These are phyloP conservation scores for Phialocephala sp. DNA, from an alignment of 2,329 filamentous ascomycete genomes.

Conservation along the genomic window DNA sequence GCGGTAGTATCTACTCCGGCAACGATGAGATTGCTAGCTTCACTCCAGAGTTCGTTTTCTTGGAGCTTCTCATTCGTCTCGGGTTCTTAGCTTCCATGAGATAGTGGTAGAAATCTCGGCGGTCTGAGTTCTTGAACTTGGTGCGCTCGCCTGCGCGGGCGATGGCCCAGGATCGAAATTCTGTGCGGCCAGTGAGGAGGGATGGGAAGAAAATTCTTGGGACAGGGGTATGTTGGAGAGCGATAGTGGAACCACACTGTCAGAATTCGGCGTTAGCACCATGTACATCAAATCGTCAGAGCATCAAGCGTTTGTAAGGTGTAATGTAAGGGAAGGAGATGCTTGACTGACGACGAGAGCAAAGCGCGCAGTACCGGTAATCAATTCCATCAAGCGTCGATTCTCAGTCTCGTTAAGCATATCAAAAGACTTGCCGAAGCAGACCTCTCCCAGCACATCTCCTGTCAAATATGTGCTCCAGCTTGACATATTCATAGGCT, in stretches of 20 bases:
- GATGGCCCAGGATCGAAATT: slow-evolving; percentile 5
- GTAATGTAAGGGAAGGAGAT: too few species aligned
- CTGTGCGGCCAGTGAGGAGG: neutral
- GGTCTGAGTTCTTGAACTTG: slow-evolving; percentile 61
- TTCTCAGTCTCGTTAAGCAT: slow-evolving; percentile 3
- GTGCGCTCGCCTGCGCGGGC: slow-evolving; percentile 58
- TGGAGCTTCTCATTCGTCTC: slow-evolving; percentile 59
- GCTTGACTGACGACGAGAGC: neutral
- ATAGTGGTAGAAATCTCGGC: slow-evolving; percentile 77
- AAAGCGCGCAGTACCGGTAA: neutral
- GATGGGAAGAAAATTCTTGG: neutral
- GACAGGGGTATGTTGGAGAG: slow-evolving; percentile 2
- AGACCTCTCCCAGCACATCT: slow-evolving; percentile 12
- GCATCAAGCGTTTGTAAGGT: too few species aligned
- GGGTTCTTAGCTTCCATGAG: slow-evolving; percentile 73
- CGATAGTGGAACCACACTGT: slow-evolving; percentile 3
- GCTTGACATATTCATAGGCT: slow-evolving; percentile 26
- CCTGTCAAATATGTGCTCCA: slow-evolving; percentile 15
- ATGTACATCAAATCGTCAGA: neutral
- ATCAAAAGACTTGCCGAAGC: slow-evolving; percentile 11
- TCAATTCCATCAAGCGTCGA: neutral
- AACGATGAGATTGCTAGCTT: slow-evolving; percentile 30
- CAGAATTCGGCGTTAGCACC: neutral
- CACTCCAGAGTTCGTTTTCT: slow-evolving; percentile 41
- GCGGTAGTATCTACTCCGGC: slow-evolving; percentile 48